A percentile compares a stretch with the other conserved stretches of the same genome.
Evolutionary conservation across 108 stramenopile species (phyloP).

Genomic region (Nitzschia sp.): DNA sequence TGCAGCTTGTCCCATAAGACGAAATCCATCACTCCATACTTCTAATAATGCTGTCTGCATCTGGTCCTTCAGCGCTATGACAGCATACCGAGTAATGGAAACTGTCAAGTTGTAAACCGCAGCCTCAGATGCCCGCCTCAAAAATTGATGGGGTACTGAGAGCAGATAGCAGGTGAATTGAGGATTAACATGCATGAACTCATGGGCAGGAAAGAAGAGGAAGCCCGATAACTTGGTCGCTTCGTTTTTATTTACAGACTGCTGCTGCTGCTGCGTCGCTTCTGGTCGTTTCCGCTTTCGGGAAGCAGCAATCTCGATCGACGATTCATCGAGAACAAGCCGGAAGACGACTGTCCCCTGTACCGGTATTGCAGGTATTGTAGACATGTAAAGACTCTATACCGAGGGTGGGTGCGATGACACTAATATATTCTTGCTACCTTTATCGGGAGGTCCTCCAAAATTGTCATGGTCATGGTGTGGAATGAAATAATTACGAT

Average conservation of each 20-base stretch:
- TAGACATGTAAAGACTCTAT: neutral
- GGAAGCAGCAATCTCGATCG: neutral
- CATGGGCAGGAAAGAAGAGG: neutral
- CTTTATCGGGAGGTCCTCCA: too few species aligned
- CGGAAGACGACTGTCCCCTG: conserved; percentile 9
- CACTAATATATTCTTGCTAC: too few species aligned
- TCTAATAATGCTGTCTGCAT: conserved; percentile 10
- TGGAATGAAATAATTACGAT: too few species aligned
- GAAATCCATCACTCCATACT: neutral
- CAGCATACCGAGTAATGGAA: conserved; percentile 4
- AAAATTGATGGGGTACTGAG: conserved; percentile 19
- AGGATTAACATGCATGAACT: neutral
- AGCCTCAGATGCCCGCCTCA: conserved; percentile 24
- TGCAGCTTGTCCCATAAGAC: neutral
- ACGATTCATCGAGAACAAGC: conserved; percentile 2
- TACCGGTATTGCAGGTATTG: too few species aligned
- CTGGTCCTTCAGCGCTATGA: neutral
- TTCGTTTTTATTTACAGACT: neutral
- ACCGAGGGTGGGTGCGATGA: too few species aligned
- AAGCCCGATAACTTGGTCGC: neutral
- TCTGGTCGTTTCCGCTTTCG: neutral
- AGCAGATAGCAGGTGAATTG: conserved; percentile 2
- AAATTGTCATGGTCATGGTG: too few species aligned
- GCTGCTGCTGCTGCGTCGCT: too few species aligned
- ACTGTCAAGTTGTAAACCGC: conserved; percentile 8